phyloP scores from a whole-genome alignment of 805 yeast genomes.

The Spencermartinsiella europaea region DNA sequence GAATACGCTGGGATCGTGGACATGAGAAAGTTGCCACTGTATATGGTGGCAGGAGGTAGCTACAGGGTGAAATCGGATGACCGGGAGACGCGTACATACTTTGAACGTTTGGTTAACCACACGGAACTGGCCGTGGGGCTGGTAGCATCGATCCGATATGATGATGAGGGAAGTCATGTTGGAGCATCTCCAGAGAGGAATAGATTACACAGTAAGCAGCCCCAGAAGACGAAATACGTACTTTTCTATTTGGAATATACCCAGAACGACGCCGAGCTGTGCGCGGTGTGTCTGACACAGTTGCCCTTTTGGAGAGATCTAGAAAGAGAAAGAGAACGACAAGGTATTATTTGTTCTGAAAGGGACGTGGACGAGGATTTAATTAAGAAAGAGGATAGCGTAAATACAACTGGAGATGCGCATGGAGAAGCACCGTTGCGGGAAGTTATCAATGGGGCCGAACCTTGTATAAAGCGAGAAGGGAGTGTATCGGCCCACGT shows the following conservation, averaged over 20 bases:
- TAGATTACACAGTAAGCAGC: neutral
- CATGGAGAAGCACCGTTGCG: neutral
- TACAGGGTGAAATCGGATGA: neutral
- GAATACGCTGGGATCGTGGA: neutral
- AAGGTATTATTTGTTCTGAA: neutral
- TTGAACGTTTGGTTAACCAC: neutral
- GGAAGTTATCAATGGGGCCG: neutral
- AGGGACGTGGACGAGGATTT: neutral
- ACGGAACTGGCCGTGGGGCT: neutral
- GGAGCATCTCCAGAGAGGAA: neutral
- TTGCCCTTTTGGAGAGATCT: neutral
- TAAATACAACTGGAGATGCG: too few species aligned
- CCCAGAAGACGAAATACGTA: neutral
- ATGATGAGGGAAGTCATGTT: neutral
- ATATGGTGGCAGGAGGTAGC: neutral
- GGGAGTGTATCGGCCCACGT: neutral
- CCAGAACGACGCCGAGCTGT: neutral
- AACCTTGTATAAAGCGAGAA: neutral
- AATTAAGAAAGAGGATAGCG: neutral
- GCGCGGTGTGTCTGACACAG: neutral
- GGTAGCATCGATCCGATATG: neutral
- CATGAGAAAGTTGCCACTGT: neutral
- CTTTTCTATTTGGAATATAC: neutral
- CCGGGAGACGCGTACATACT: neutral
- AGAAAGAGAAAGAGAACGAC: neutral